phyloP scores from a whole-genome alignment of 106 monocot genomes.

The Posidonia australis region DNA sequence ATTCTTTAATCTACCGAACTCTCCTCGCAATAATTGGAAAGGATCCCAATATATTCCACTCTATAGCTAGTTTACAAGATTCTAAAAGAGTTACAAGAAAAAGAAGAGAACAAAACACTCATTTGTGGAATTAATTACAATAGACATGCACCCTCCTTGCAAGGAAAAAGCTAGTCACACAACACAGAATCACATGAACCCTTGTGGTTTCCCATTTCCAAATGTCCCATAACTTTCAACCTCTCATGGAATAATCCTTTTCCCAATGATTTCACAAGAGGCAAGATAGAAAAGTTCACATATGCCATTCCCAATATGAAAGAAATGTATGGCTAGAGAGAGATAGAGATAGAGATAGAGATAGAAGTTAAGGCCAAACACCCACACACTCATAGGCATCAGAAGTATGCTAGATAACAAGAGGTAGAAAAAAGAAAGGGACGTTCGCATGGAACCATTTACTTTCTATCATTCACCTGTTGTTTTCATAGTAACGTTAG shows the following conservation, averaged over 20 bases:
- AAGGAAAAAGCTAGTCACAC: neutral
- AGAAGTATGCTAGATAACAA: too few relatives aligned
- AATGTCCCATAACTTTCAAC: neutral
- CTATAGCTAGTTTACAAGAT: too few relatives aligned
- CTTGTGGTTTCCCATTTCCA: constrained; percentile 1
- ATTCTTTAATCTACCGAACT: too few relatives aligned
- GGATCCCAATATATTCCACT: too few relatives aligned
- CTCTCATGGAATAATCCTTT: constrained; percentile 2
- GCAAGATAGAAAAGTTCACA: constrained; percentile 9
- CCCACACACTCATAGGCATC: too few relatives aligned
- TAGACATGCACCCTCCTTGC: neutral
- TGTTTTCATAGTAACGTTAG: constrained; percentile 28
- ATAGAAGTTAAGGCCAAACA: constrained; percentile 6
- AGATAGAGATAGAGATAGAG: too few relatives aligned
- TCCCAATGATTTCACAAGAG: neutral
- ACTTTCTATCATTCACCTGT: constrained; percentile 23
- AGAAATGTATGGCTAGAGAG: constrained; percentile 11
- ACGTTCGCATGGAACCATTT: constrained; percentile 42
- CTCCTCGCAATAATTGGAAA: too few relatives aligned
- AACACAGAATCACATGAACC: constrained; percentile 2
- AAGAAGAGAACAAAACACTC: too few relatives aligned
- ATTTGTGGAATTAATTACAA: too few relatives aligned
- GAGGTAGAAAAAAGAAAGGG: constrained; percentile 19
- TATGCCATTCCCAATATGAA: constrained; percentile 32
- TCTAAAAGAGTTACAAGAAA: too few relatives aligned